Conservation (phyloP, 192 early-diverging fungal species). For the Podila clonocystis region DNA sequence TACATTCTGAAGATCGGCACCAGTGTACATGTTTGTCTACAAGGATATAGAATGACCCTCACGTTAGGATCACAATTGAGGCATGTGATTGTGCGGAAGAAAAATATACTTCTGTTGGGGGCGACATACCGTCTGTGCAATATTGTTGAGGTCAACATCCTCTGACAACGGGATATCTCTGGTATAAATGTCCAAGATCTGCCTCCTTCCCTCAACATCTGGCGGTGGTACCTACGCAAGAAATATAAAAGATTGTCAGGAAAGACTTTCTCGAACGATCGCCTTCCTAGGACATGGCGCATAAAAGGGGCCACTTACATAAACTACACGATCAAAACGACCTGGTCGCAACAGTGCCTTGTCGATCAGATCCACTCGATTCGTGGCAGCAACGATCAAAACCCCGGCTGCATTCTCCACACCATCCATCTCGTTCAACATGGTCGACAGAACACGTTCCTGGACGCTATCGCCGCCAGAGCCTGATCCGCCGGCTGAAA, state of each 20-base stretch:
- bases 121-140: conserved; percentile 56
- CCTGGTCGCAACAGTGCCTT: conserved; percentile 86
- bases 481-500: conserved; percentile 57
- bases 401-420: conserved; percentile 78
- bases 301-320: conserved; percentile 57
- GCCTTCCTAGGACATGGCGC: not conserved
- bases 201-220: conserved; percentile 55
- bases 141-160: conserved; percentile 58
- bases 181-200: conserved; percentile 63
- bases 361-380: conserved; percentile 89
- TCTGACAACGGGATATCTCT: conserved; percentile 58
- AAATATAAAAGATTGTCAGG: not conserved
- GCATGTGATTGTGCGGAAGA: not conserved
- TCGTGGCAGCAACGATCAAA: conserved; percentile 87
- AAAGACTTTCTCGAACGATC: not conserved
- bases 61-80: not conserved
- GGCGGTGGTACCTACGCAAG: conserved; percentile 60
- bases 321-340: conserved; percentile 83
- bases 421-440: conserved; percentile 93
- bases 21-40: conserved; percentile 66
- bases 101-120: not conserved
- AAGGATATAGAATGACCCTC: not conserved
- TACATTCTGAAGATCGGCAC: conserved; percentile 64
- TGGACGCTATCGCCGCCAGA: conserved; percentile 77
- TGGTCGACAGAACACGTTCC: conserved; percentile 79